Percentiles rank a stretch among this genome's conserved stretches.
Conservation (phyloP, 768 basidiomycete species). For the Xerocomus potaroensis region DNA sequence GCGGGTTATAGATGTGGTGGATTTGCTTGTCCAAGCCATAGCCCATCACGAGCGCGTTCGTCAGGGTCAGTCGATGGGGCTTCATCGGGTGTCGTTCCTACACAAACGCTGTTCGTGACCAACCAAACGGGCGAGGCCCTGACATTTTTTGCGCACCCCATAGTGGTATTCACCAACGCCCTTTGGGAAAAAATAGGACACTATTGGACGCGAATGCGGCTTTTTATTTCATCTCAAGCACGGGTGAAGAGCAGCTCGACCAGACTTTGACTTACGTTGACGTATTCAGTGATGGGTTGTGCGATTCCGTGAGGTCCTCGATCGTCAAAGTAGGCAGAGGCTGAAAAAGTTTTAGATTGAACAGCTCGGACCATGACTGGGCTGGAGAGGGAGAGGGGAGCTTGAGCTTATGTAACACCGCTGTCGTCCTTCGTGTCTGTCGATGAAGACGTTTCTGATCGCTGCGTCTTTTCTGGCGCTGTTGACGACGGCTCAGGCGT, state of each 20-base stretch:
- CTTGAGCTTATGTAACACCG: slow-evolving; percentile 16
- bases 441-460: slow-evolving; percentile 15
- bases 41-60: slow-evolving; percentile 92
- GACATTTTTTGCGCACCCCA: slow-evolving; percentile 59
- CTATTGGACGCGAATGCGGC: slow-evolving; percentile 58
- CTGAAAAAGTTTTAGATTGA: slow-evolving; percentile 60
- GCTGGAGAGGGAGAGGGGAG: neutral
- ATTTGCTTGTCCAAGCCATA: slow-evolving; percentile 96
- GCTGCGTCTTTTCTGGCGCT: slow-evolving; percentile 13
- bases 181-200: slow-evolving; percentile 95
- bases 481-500: slow-evolving; percentile 9
- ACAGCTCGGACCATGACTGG: slow-evolving; percentile 34
- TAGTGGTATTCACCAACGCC: slow-evolving; percentile 95
- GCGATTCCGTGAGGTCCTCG: slow-evolving; percentile 67
- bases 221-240: slow-evolving; percentile 23
- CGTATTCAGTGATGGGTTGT: slow-evolving; percentile 73
- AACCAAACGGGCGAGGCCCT: neutral
- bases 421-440: neutral
- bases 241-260: neutral
- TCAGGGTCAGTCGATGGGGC: slow-evolving; percentile 91
- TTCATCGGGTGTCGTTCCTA: slow-evolving; percentile 99
- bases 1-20: slow-evolving; percentile 85
- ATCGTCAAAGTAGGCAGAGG: slow-evolving; percentile 71
- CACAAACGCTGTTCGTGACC: slow-evolving; percentile 3
- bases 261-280: slow-evolving; percentile 53